Evolutionary conservation across 768 basidiomycete species (phyloP), one percentile per base, ranked within the genome.

Genomic region (Atractiella rhizophila): DNA sequence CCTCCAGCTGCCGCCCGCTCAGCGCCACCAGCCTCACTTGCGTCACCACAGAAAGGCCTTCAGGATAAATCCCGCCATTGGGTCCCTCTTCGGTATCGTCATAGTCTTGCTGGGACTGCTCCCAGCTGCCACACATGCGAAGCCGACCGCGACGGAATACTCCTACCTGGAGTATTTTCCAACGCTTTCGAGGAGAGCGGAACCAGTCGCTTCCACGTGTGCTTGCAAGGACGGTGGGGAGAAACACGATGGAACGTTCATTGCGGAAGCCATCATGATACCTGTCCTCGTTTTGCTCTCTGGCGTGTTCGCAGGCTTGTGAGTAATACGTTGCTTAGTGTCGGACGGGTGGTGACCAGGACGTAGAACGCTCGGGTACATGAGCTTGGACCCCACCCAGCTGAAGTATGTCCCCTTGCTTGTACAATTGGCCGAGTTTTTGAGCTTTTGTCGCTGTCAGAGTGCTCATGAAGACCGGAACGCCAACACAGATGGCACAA

Each of bases 381-480:
- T 13, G 19, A 18, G 37, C 45, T 31, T 78, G 83, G 59, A 64
- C 85, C 49, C 86, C 83, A 43, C 63, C 86, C 34, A 82, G 82
- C 26, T 85, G n/a, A n/a, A n/a, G 81, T 41, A 13, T 20, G 25
- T n/a, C 16, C 29, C 26, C 31, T 27, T 11, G 23, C 8, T 19
- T 35, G 1, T 9, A 26, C 25, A 4, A 5, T 3, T 28, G 18
- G n/a, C 9, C 16, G 15, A 26, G 19, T 16, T 11, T 25, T n/a
- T 10, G 4, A 11, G 9, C 5, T n/a, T 8, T 15, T 23, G 25
- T 7, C 15, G 5, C 38, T 4, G 68, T 88, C 31, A 74, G 76
- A 54, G 83, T 88, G 3, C 61, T 88, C 18, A 72, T 74, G 48
- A 73, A 81, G 45, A 76, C 76, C 41, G 83, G 83, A 13, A 78